Conservation (phyloP, 768 basidiomycete species). For the Lyophyllum decastes region DNA sequence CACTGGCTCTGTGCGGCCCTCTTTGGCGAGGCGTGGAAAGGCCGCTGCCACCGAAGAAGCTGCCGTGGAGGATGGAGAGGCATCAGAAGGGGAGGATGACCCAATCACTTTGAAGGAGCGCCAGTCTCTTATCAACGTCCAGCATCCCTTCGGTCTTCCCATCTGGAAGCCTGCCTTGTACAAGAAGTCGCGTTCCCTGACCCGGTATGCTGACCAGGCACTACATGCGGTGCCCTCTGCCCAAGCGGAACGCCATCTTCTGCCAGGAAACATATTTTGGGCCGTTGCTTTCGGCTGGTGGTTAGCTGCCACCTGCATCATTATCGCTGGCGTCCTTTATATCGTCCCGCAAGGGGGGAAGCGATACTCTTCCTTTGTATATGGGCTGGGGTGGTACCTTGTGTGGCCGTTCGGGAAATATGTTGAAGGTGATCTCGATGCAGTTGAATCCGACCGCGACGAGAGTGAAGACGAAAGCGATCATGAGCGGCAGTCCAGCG, state of each 20-base stretch:
- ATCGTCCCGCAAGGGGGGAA: constrained; percentile 79
- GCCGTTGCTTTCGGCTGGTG: constrained; percentile 90
- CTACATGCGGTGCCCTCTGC: constrained; percentile 92
- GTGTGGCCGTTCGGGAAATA: constrained; percentile 99
- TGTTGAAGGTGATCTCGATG: constrained; percentile 75
- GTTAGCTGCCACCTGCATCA: constrained; percentile 74
- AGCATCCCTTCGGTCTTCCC: constrained; percentile 97
- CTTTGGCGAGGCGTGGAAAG: constrained; percentile 41
- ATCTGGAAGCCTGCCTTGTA: constrained; percentile 99
- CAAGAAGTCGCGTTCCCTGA: constrained; percentile 96
- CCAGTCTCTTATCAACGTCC: constrained; percentile 97
- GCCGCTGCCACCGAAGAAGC: constrained; percentile 36
- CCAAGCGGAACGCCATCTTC: constrained; percentile 88
- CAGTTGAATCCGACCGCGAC: constrained; percentile 36
- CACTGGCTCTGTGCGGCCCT: constrained; percentile 14
- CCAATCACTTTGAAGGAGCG: constrained; percentile 92
- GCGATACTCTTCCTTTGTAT: constrained; percentile 83
- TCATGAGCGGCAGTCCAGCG: constrained; percentile 30
- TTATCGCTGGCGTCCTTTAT: constrained; percentile 67
- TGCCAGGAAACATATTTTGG: constrained; percentile 96
- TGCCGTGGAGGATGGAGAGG: constrained; percentile 44
- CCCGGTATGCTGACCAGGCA: constrained; percentile 92
- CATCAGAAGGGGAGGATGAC: constrained; percentile 60
- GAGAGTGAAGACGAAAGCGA: constrained; percentile 32
- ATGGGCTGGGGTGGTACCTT: constrained; percentile 94